Base-by-base conservation (phyloP, 2,329 filamentous ascomycete species). In the Aspergillus viridinutans region DNA sequence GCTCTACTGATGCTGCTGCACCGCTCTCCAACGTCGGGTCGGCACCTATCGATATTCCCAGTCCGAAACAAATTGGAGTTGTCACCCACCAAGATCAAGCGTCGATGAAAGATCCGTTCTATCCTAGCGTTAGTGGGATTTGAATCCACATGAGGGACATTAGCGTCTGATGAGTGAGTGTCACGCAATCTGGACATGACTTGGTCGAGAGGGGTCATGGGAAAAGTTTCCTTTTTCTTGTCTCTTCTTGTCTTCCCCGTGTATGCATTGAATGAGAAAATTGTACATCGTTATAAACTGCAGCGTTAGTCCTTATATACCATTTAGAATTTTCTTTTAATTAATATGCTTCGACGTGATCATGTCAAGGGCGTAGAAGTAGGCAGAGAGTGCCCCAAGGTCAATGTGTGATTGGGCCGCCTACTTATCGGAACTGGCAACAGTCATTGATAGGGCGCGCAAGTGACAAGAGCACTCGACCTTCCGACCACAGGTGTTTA, bases 41-140 rank as follows among this genome's bases (percentile, higher is more conserved):
- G 4, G 58, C 59, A 7, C 63, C 63, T 8, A 64, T 64, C 35
- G 40, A 52, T 32, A 68, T 70, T 58, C 64, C 49, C 40, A 68
- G 53, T 52, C 40, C 57, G 12, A 63, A 61, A 40, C 53, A 61
- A 28, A 45, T 48, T 17, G 63, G 60, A 17, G 35, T 43, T 21
- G 25, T 48, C 42, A 57, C 47, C 20, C 43, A 53, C 5, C 53
- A 54, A 42, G 58, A 55, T 43, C 14, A 25, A 8, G 23, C 40
- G 9, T 17, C 25, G 40, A 4, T 38, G 32, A 25, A 45, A 28
- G 45, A 45, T 45, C 12, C 42, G 6, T 50, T 28, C 10, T 59
- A 51, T 40, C 43, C 50, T 17, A 54, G 50, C 8, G 23, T 43
- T 29, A 40, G 28, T 56, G 57, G 35, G 38, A 25, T 38, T n/a